phyloP scores from a whole-genome alignment of 176 grass and related monocot species.

The Elaeis guineensis region DNA sequence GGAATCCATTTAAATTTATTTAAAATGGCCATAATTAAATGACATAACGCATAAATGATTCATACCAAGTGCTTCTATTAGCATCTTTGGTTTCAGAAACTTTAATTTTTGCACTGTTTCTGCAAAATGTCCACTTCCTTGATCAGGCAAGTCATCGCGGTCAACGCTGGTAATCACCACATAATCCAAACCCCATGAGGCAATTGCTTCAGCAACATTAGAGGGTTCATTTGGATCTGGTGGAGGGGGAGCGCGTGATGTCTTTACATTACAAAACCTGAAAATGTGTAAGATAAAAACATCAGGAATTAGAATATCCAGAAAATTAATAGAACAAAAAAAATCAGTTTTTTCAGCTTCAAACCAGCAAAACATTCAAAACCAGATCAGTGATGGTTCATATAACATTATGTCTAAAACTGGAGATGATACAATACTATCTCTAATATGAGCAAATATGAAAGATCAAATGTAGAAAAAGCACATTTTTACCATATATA shows the following conservation, averaged over 20 bases:
- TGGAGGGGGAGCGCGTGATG: constrained; percentile 79
- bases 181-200: constrained; percentile 91
- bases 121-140: constrained; percentile 85
- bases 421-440: no score
- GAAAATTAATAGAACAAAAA: no score
- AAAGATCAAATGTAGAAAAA: no score
- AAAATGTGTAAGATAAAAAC: constrained; percentile 1
- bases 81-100: constrained; percentile 66
- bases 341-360: no score
- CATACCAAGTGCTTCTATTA: constrained; percentile 93
- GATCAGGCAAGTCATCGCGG: constrained; percentile 84
- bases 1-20: no score
- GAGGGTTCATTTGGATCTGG: constrained; percentile 81
- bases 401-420: no score
- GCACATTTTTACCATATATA: no score
- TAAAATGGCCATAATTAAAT: background rate
- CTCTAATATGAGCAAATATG: no score
- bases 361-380: no score
- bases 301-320: background rate
- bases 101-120: constrained; percentile 85
- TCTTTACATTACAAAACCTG: constrained; percentile 99
- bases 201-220: constrained; percentile 96
- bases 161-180: constrained; percentile 97
- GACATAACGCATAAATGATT: background rate
- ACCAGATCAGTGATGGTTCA: no score